These are phyloP conservation scores for Termitomyces sp. DNA, from an alignment of 768 basidiomycete species.

Conservation along the genomic window DNA sequence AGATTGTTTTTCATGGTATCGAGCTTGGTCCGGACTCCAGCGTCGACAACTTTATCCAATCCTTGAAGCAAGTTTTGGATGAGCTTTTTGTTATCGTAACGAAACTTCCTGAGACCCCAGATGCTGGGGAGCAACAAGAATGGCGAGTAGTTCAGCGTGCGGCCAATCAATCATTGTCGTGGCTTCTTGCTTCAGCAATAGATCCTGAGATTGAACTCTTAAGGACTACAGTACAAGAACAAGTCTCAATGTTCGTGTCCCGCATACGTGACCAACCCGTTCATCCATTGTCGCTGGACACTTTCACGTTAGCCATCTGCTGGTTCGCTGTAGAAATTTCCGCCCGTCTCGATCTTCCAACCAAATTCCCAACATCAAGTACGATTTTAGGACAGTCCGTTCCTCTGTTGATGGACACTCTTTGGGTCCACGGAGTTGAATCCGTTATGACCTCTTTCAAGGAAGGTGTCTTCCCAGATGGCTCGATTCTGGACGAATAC, in stretches of 20 bases:
- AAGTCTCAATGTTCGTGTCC: slow-evolving; percentile 31
- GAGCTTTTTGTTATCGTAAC: slow-evolving; percentile 33
- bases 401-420: slow-evolving; percentile 37
- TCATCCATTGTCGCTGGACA: slow-evolving; percentile 25
- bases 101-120: slow-evolving; percentile 29
- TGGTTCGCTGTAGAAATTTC: slow-evolving; percentile 66
- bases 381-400: slow-evolving; percentile 23
- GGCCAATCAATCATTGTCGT: slow-evolving; percentile 41
- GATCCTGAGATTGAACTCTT: slow-evolving; percentile 27
- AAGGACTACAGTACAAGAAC: slow-evolving; percentile 26
- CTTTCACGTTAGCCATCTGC: slow-evolving; percentile 36
- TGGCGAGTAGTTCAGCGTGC: slow-evolving; percentile 36
- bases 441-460: slow-evolving; percentile 34
- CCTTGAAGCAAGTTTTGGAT: slow-evolving; percentile 44
- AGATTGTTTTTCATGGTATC: slow-evolving; percentile 32
- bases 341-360: slow-evolving; percentile 27
- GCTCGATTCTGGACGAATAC: slow-evolving; percentile 31
- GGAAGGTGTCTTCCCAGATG: slow-evolving; percentile 29
- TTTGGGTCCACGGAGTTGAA: slow-evolving; percentile 52
- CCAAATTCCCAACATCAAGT: slow-evolving; percentile 8
- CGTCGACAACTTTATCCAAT: slow-evolving; percentile 34
- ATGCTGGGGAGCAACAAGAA: slow-evolving; percentile 22
- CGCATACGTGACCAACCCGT: slow-evolving; percentile 31
- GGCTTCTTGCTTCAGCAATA: slow-evolving; percentile 29
- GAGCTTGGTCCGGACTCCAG: slow-evolving; percentile 39